Evolutionary conservation across 2,329 filamentous ascomycete genomes (phyloP).

Genomic region (Akanthomyces lecanii): DNA sequence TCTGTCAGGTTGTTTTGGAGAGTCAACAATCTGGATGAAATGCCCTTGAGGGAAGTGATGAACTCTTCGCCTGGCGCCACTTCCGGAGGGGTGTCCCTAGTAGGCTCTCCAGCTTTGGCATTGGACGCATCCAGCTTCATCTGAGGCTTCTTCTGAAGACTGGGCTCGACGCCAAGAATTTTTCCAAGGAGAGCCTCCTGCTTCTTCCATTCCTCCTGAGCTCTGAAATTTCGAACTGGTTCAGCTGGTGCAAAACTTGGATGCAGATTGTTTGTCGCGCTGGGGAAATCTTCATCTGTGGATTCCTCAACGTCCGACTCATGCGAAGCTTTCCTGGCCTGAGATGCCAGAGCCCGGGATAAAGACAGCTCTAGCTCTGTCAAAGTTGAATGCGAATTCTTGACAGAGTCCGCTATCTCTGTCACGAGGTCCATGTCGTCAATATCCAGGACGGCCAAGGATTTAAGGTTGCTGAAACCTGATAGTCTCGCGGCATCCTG

Average conservation of each 20-base stretch:
- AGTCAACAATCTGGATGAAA: slow-evolving; percentile 41
- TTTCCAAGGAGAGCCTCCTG: slow-evolving; percentile 51
- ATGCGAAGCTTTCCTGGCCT: slow-evolving; percentile 33
- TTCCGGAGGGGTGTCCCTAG: background rate
- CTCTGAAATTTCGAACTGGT: slow-evolving; percentile 43
- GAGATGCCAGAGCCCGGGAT: slow-evolving; percentile 46
- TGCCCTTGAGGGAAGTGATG: slow-evolving; percentile 33
- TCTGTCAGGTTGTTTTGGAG: slow-evolving; percentile 35
- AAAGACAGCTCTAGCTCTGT: slow-evolving; percentile 55
- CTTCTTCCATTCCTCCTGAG: slow-evolving; percentile 49
- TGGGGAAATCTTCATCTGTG: slow-evolving; percentile 52
- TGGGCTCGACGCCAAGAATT: slow-evolving; percentile 49
- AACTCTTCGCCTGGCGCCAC: slow-evolving; percentile 28
- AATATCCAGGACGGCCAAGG: slow-evolving; percentile 55
- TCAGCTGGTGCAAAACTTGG: slow-evolving; percentile 35
- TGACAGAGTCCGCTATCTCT: slow-evolving; percentile 54
- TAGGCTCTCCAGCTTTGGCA: slow-evolving; percentile 20
- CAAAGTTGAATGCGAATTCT: slow-evolving; percentile 51
- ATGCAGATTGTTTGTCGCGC: slow-evolving; percentile 32
- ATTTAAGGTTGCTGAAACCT: slow-evolving; percentile 52
- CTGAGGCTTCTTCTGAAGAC: slow-evolving; percentile 32
- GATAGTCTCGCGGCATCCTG: slow-evolving; percentile 51
- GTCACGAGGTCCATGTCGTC: slow-evolving; percentile 52
- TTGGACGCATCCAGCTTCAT: slow-evolving; percentile 21
- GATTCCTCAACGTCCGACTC: slow-evolving; percentile 45